phyloP scores from a whole-genome alignment of 2,329 filamentous ascomycete species.

The Hymenoscyphus infarciens region DNA sequence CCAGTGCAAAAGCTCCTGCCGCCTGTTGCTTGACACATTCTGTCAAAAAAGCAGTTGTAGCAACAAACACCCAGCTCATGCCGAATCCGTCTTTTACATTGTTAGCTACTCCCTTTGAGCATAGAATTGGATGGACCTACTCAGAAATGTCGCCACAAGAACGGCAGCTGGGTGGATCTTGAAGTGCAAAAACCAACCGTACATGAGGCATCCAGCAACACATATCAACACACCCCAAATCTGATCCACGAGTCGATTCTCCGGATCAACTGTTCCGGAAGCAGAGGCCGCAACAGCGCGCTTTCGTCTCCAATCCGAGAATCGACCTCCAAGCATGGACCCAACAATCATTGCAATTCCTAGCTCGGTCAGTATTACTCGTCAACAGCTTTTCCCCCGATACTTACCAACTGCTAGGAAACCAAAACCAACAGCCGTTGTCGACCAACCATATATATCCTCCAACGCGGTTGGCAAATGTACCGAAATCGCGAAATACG shows the following conservation, averaged over 20 bases:
- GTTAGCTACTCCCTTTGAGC: background rate
- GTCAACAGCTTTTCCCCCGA: background rate
- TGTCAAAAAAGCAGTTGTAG: constrained; percentile 11
- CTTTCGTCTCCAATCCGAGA: constrained; percentile 10
- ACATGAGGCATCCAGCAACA: constrained; percentile 7
- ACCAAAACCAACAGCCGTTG: constrained; percentile 9
- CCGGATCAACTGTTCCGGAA: constrained; percentile 6
- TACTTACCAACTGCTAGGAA: constrained; percentile 8
- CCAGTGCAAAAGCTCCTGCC: constrained; percentile 8
- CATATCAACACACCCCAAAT: constrained; percentile 10
- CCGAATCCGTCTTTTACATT: constrained; percentile 8
- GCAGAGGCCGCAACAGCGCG: constrained; percentile 5
- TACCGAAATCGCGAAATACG: constrained; percentile 9
- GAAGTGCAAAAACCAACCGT: constrained; percentile 10
- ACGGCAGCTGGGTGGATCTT: constrained; percentile 9
- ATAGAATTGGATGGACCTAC: background rate
- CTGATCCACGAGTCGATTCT: constrained; percentile 8
- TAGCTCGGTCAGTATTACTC: background rate
- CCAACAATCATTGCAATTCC: constrained; percentile 10
- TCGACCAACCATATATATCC: constrained; percentile 8
- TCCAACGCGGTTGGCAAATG: constrained; percentile 9
- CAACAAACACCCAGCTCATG: constrained; percentile 10
- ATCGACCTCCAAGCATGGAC: constrained; percentile 4
- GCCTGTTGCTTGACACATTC: constrained; percentile 12
- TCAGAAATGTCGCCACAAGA: constrained; percentile 10